phyloP scores from a whole-genome alignment of 179 eudicot species.

The Corrigiola litoralis region DNA sequence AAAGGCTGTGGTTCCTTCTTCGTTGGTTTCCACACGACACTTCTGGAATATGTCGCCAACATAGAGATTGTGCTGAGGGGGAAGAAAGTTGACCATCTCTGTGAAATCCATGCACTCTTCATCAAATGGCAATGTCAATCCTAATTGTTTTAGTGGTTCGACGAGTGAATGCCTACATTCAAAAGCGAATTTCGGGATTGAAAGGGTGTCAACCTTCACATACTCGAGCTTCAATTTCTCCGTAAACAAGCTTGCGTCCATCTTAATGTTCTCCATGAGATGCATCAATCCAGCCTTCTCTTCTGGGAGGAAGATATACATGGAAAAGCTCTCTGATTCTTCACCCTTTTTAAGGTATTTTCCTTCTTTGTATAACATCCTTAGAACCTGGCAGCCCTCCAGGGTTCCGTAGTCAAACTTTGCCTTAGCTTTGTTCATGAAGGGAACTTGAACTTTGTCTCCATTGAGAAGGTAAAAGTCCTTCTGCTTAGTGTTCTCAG shows the following conservation, averaged over 20 bases:
- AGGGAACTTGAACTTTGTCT: background rate
- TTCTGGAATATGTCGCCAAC: constrained; percentile 13
- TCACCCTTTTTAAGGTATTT: too few species aligned
- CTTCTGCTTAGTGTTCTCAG: background rate
- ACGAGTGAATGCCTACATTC: background rate
- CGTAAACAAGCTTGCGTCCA: background rate
- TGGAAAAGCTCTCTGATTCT: background rate
- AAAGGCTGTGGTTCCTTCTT: constrained; percentile 29
- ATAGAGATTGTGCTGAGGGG: background rate
- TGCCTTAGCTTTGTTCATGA: background rate
- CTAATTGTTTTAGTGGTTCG: constrained; percentile 13
- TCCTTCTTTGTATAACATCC: background rate
- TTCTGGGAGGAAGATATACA: constrained; percentile 7
- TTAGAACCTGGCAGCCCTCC: background rate
- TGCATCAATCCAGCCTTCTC: background rate
- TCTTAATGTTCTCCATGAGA: background rate
- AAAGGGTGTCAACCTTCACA: background rate
- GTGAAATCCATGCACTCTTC: background rate
- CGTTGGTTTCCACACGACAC: constrained; percentile 18
- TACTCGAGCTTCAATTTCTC: background rate
- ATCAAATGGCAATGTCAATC: constrained; percentile 11
- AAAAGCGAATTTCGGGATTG: constrained; percentile 30
- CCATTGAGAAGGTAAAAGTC: background rate
- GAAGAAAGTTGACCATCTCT: background rate
- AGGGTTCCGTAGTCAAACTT: background rate